Base-by-base conservation (phyloP, 2,329 filamentous ascomycete genomes). In the Aspergillus pseudoviridinutans region DNA sequence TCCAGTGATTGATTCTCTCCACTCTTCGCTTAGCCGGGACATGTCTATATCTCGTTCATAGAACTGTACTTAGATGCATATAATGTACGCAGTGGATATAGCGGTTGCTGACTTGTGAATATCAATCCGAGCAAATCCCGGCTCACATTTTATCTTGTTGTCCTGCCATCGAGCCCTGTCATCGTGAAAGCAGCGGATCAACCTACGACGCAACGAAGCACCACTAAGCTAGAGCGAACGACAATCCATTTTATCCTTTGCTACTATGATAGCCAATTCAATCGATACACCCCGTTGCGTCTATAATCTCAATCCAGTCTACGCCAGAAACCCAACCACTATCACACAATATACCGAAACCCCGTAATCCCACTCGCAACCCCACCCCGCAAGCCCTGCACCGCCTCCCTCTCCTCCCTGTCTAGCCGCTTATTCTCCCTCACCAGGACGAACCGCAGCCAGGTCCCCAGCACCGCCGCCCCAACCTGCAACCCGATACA, bases 391-490 rank as follows among this genome's bases (percentile, higher is more conserved):
- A 46, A 24, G 20, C 42, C 42, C 42, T 46, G 42, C n/a, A 46
- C 42, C 8, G n/a, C 42, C 42, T 46, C 42, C 42, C 42, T 46
- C 42, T 46, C 42, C n/a, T 24, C 42, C 42, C 42, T 46, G 20
- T 56, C 80, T 32, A 83, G 67, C 51, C 74, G 68, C 58, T 70
- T 72, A 64, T 84, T 84, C 65, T 81, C 73, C 27, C 68, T 59
- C 38, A 72, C 58, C 24, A 78, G 61, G 51, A 69, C 58, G 27
- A 67, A 53, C 4, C 68, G 58, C 57, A 78, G 61, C 24, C 64
- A 56, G 10, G 72, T 29, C 7, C 65, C 71, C 51, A 64, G 63
- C 17, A 69, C 17, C 3, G 58, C 61, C 8, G 66, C 71, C 4
- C 75, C 25, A 17, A 63, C 58, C 57, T 71, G 66, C 59, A 75